A percentile compares a stretch with the other conserved stretches of the same genome.
These are phyloP conservation scores for Aspergillus asperescens DNA, from an alignment of 495 filamentous ascomycete species.

Conservation along the genomic window DNA sequence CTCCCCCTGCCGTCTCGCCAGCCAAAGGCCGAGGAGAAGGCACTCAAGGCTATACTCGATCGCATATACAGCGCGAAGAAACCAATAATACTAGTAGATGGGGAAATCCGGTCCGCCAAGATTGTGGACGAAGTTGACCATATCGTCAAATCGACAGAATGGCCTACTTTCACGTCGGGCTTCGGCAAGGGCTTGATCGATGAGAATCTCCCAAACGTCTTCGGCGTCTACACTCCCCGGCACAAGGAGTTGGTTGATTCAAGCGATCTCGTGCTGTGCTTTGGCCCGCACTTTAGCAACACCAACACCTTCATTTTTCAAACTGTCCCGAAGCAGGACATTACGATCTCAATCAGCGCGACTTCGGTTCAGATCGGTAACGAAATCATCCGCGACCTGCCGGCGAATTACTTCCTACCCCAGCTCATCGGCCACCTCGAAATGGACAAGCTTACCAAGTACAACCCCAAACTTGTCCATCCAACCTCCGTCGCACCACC, in stretches of 20 bases:
- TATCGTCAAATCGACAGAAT: slow-evolving; percentile 20
- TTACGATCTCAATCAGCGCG: slow-evolving; percentile 14
- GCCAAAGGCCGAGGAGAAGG: slow-evolving; percentile 3
- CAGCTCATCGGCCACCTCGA: slow-evolving; percentile 16
- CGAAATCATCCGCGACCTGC: slow-evolving; percentile 11
- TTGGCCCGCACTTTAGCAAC: slow-evolving; percentile 26
- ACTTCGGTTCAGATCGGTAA: slow-evolving; percentile 12
- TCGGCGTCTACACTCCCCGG: slow-evolving; percentile 21
- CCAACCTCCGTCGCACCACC: neutral
- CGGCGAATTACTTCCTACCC: slow-evolving; percentile 11
- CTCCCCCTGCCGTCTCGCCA: neutral
- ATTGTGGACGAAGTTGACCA: slow-evolving; percentile 20
- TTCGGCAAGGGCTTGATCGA: slow-evolving; percentile 32
- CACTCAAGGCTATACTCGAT: slow-evolving; percentile 12
- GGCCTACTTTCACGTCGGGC: slow-evolving; percentile 26
- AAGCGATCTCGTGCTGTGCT: slow-evolving; percentile 26
- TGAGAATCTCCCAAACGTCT: slow-evolving; percentile 27
- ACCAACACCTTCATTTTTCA: slow-evolving; percentile 25
- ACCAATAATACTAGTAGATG: slow-evolving; percentile 34
- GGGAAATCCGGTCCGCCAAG: slow-evolving; percentile 16
- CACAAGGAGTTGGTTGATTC: slow-evolving; percentile 20
- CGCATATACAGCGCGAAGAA: slow-evolving; percentile 24
- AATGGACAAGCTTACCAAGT: slow-evolving; percentile 1
- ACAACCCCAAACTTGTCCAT: slow-evolving; percentile 1
- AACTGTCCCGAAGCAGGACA: slow-evolving; percentile 13